Conservation (phyloP, 345 rosid genomes). For the Psidium guajava region DNA sequence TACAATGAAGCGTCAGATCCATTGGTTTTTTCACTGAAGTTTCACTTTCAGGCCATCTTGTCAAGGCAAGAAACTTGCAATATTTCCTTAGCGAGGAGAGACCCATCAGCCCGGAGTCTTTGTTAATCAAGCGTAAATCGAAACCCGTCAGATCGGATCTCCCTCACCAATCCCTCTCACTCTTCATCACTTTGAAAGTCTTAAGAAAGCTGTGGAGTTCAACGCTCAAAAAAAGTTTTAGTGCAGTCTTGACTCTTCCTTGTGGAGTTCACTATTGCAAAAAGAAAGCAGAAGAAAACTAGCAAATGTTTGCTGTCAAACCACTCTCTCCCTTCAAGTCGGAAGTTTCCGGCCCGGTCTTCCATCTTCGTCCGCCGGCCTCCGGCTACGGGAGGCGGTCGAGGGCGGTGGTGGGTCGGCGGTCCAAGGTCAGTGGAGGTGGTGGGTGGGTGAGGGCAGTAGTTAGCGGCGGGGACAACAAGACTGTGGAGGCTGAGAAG, state of each 20-base stretch:
- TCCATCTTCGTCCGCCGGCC: conserved; percentile 18
- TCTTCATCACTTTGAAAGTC: not conserved
- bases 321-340: conserved; percentile 27
- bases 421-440: not conserved
- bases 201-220: too few relatives aligned
- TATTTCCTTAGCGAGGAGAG: not conserved
- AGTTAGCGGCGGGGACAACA: conserved; percentile 50
- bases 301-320: conserved; percentile 22
- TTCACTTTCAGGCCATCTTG: not conserved
- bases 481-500: conserved; percentile 28
- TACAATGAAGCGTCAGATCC: not conserved
- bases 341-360: conserved; percentile 17
- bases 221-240: not conserved
- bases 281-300: not conserved
- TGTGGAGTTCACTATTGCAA: not conserved
- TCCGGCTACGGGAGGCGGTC: not conserved
- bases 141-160: not conserved
- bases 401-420: not conserved
- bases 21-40: not conserved
- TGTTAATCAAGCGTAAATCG: not conserved
- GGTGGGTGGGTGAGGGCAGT: conserved; percentile 31
- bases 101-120: not conserved
- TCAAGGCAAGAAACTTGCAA: not conserved
- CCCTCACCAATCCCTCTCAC: not conserved
- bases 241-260: not conserved